Conservation (phyloP, 1,139 yeast species). For the Hyphopichia burtonii region DNA sequence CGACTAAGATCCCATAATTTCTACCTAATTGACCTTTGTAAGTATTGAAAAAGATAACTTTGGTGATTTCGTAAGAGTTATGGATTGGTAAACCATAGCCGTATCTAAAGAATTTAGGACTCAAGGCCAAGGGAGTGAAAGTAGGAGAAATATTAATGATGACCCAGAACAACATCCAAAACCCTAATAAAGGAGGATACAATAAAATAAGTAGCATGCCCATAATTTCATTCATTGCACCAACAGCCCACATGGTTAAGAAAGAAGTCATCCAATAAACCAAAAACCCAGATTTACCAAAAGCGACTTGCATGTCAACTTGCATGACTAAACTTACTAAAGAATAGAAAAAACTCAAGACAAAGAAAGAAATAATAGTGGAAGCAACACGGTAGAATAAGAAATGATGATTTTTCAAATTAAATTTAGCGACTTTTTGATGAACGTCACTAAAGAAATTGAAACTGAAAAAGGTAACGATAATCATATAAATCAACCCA, state of each 20-base stretch:
- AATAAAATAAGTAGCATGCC: slow-evolving; percentile 30
- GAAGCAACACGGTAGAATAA: slow-evolving; percentile 30
- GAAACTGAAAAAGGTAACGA: slow-evolving; percentile 60
- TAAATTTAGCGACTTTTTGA: slow-evolving; percentile 36
- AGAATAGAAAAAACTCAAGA: slow-evolving; percentile 37
- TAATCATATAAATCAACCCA: slow-evolving; percentile 72
- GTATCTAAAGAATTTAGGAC: slow-evolving; percentile 32
- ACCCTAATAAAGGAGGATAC: slow-evolving; percentile 42
- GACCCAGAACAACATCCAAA: slow-evolving; percentile 45
- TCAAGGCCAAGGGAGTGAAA: slow-evolving; percentile 35
- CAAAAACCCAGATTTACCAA: slow-evolving; percentile 42
- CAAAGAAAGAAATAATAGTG: slow-evolving; percentile 30
- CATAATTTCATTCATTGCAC: slow-evolving; percentile 39
- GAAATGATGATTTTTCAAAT: slow-evolving; percentile 28
- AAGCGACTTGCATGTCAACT: slow-evolving; percentile 37
- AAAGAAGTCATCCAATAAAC: slow-evolving; percentile 46
- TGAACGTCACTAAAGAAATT: slow-evolving; percentile 59
- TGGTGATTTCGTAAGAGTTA: slow-evolving; percentile 36
- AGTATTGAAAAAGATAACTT: slow-evolving; percentile 36
- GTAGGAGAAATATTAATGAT: slow-evolving; percentile 38
- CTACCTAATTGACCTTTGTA: slow-evolving; percentile 39
- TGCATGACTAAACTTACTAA: slow-evolving; percentile 45
- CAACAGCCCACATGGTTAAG: slow-evolving; percentile 45
- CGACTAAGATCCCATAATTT: slow-evolving; percentile 32
- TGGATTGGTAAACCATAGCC: slow-evolving; percentile 42